phyloP scores from a whole-genome alignment of 768 basidiomycete species.

The Phylloporus arenicola region DNA sequence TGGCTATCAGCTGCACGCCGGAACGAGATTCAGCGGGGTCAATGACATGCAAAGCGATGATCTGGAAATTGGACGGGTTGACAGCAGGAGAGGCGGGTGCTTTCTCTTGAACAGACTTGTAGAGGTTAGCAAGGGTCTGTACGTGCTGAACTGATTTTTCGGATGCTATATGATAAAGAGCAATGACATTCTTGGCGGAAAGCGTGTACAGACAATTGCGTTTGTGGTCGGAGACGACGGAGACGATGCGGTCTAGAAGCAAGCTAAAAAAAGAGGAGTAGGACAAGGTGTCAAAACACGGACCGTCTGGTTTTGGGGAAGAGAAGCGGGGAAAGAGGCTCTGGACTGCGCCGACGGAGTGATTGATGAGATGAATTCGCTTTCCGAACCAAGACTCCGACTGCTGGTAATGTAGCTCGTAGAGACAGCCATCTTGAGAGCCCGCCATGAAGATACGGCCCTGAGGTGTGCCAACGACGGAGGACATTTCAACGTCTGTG shows the following conservation, averaged over 20 bases:
- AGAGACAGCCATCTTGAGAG: constrained; percentile 78
- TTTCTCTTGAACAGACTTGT: constrained; percentile 75
- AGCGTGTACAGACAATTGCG: constrained; percentile 78
- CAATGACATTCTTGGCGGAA: constrained; percentile 58
- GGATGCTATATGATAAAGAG: constrained; percentile 56
- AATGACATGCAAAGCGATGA: constrained; percentile 67
- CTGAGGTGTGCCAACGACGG: constrained; percentile 69
- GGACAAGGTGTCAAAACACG: constrained; percentile 15
- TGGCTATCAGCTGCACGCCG: constrained; percentile 70
- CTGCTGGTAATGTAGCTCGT: constrained; percentile 89
- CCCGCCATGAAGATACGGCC: constrained; percentile 93
- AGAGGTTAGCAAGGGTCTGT: constrained; percentile 71
- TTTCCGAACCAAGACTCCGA: constrained; percentile 92
- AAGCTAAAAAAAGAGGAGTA: constrained; percentile 5
- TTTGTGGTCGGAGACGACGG: constrained; percentile 58
- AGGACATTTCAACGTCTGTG: constrained; percentile 81
- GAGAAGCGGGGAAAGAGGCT: constrained; percentile 77
- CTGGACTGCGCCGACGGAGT: constrained; percentile 72
- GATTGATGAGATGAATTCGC: constrained; percentile 78
- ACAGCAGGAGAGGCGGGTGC: constrained; percentile 72
- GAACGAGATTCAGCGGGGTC: constrained; percentile 60
- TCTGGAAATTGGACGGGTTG: constrained; percentile 62
- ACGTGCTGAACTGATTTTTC: constrained; percentile 65
- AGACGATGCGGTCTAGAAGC: constrained; percentile 61
- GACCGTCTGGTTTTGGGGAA: constrained; percentile 60